A percentile compares a stretch with the other conserved stretches of the same genome.
These are phyloP conservation scores for Pulicaria dysenterica DNA, from an alignment of 129 eudicot genomes.

Conservation along the genomic window DNA sequence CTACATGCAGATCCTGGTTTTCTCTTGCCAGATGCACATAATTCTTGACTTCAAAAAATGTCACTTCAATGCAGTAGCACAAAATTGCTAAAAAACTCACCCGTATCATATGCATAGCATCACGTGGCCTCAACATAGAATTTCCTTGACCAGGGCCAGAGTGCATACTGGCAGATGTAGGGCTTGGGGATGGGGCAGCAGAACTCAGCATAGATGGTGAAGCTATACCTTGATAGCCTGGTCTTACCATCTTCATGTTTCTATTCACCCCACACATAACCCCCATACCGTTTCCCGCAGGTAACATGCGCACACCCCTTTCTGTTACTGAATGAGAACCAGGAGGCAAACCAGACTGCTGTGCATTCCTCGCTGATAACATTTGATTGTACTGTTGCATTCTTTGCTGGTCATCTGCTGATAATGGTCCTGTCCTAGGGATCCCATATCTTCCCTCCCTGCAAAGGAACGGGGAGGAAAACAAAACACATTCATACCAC, in stretches of 20 bases:
- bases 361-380: slow-evolving; percentile 63
- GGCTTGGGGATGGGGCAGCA: slow-evolving; percentile 48
- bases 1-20: no score
- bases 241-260: slow-evolving; percentile 65
- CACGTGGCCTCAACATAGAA: slow-evolving; percentile 71
- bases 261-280: slow-evolving; percentile 59
- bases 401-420: slow-evolving; percentile 85
- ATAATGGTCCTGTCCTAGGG: slow-evolving; percentile 66
- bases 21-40: no score
- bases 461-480: background rate
- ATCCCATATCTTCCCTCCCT: slow-evolving; percentile 79
- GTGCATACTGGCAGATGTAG: slow-evolving; percentile 43
- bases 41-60: no score
- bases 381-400: slow-evolving; percentile 72
- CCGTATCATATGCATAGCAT: slow-evolving; percentile 65
- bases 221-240: slow-evolving; percentile 65
- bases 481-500: background rate
- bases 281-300: slow-evolving; percentile 69
- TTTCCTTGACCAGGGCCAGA: slow-evolving; percentile 72
- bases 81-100: slow-evolving; percentile 45
- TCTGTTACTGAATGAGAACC: slow-evolving; percentile 69
- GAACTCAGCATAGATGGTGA: slow-evolving; percentile 51
- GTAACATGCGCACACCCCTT: slow-evolving; percentile 63
- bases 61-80: no score
- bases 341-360: slow-evolving; percentile 57